Evolutionary conservation across 1,139 yeast species (phyloP).

Genomic region (Debaryomycetaceae sp.): DNA sequence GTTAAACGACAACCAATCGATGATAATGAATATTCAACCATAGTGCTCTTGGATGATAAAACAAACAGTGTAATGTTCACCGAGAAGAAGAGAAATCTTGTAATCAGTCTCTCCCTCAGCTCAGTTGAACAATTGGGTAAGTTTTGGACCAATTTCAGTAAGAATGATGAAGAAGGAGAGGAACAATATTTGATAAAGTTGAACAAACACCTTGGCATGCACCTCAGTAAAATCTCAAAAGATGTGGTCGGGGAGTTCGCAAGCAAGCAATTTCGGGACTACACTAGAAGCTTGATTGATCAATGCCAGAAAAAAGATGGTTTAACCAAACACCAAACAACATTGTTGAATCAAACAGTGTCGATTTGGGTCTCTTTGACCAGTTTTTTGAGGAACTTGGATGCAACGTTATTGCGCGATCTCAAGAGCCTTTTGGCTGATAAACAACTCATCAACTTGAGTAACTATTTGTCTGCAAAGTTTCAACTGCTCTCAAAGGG

Average conservation of each 20-base stretch:
- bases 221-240: conserved; percentile 1
- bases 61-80: conserved; percentile 4
- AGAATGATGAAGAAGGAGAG: conserved; percentile 5
- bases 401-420: neutral
- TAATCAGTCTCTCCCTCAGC: conserved; percentile 5
- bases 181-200: conserved; percentile 7
- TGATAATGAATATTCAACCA: conserved; percentile 12
- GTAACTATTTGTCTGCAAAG: neutral
- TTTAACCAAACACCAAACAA: neutral
- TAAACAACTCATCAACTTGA: neutral
- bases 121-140: conserved; percentile 4
- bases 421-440: neutral
- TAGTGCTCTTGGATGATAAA: conserved; percentile 13
- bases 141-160: conserved; percentile 9
- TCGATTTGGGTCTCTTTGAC: conserved; percentile 7
- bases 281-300: conserved; percentile 5
- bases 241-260: conserved; percentile 2
- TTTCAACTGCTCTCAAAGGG: neutral
- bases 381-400: neutral
- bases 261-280: conserved; percentile 2
- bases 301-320: conserved; percentile 1
- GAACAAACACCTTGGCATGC: conserved; percentile 5
- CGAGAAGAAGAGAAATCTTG: conserved; percentile 1
- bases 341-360: conserved; percentile 5
- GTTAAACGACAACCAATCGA: conserved; percentile 9